These are phyloP conservation scores for Cladosporium oxysporum DNA, from an alignment of 2,329 filamentous ascomycete genomes.

Conservation along the genomic window DNA sequence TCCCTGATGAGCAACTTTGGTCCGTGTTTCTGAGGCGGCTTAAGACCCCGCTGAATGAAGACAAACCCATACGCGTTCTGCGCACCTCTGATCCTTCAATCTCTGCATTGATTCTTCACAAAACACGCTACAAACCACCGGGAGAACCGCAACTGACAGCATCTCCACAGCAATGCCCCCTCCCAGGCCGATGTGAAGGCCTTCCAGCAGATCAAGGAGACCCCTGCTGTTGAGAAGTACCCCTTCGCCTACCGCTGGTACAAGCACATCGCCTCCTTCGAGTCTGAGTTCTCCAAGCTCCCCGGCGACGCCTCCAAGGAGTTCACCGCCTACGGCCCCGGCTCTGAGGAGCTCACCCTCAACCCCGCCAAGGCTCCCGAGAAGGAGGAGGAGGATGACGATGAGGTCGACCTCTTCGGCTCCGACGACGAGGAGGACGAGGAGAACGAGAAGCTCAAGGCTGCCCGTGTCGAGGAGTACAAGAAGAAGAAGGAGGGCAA, in stretches of 20 bases:
- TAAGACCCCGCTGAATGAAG: slow-evolving; percentile 87
- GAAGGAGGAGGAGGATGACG: slow-evolving; percentile 74
- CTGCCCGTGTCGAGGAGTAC: slow-evolving; percentile 91
- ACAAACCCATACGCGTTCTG: slow-evolving; percentile 69
- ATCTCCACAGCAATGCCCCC: slow-evolving; percentile 60
- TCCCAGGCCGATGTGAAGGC: slow-evolving; percentile 94
- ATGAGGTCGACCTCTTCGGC: slow-evolving; percentile 91
- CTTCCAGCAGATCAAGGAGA: slow-evolving; percentile 82
- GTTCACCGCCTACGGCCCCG: slow-evolving; percentile 89
- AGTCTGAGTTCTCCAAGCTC: slow-evolving; percentile 88
- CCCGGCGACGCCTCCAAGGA: slow-evolving; percentile 88
- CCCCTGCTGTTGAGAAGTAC: slow-evolving; percentile 82
- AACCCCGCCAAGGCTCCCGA: slow-evolving; percentile 84
- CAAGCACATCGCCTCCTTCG: slow-evolving; percentile 94
- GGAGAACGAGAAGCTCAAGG: slow-evolving; percentile 79
- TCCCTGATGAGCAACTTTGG: slow-evolving; percentile 81
- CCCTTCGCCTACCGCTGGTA: slow-evolving; percentile 96
- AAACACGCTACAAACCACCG: slow-evolving; percentile 23
- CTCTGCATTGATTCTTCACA: slow-evolving; percentile 16
- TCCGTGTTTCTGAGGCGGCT: slow-evolving; percentile 95
- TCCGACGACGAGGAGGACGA: slow-evolving; percentile 90
- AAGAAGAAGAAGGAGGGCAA: slow-evolving; percentile 95
- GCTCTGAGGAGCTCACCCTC: slow-evolving; percentile 71
- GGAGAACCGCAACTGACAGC: slow-evolving; percentile 21
- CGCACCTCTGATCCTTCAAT: slow-evolving; percentile 68